Evolutionary conservation across 768 basidiomycete species (phyloP).

Genomic region (Termitomyces sp.): DNA sequence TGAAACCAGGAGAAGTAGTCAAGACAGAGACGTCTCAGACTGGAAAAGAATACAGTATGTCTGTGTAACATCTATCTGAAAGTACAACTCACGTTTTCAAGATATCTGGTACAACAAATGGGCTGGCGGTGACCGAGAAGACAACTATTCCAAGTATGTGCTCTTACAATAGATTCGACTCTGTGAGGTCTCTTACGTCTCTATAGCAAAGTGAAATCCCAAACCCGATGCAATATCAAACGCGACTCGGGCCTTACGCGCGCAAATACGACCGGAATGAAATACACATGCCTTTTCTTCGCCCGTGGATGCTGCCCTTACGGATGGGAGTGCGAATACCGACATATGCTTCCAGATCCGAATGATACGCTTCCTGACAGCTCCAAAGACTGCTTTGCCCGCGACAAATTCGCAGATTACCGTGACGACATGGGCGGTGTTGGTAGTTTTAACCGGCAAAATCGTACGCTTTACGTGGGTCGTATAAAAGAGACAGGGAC

Average conservation of each 20-base stretch:
- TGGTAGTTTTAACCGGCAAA: constrained; percentile 91
- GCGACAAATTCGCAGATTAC: constrained; percentile 97
- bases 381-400: constrained; percentile 94
- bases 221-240: constrained; percentile 87
- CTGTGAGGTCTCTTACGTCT: constrained; percentile 6
- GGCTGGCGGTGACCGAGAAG: constrained; percentile 99
- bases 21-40: constrained; percentile 87
- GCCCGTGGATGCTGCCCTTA: constrained; percentile 96
- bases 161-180: neutral
- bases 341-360: constrained; percentile 82
- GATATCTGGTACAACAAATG: constrained; percentile 99
- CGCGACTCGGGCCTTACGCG: constrained; percentile 91
- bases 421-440: constrained; percentile 99
- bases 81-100: constrained; percentile 23
- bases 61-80: neutral
- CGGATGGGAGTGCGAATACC: constrained; percentile 97
- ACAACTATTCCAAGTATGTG: constrained; percentile 89
- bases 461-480: constrained; percentile 92
- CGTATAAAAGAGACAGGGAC: constrained; percentile 89
- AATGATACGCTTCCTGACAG: constrained; percentile 74
- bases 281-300: constrained; percentile 94
- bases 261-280: constrained; percentile 89
- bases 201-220: constrained; percentile 85
- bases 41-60: constrained; percentile 94
- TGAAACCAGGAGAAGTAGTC: constrained; percentile 85